Conservation (phyloP, 805 yeast genomes). For the Vanderwaltozyma tropicalis region DNA sequence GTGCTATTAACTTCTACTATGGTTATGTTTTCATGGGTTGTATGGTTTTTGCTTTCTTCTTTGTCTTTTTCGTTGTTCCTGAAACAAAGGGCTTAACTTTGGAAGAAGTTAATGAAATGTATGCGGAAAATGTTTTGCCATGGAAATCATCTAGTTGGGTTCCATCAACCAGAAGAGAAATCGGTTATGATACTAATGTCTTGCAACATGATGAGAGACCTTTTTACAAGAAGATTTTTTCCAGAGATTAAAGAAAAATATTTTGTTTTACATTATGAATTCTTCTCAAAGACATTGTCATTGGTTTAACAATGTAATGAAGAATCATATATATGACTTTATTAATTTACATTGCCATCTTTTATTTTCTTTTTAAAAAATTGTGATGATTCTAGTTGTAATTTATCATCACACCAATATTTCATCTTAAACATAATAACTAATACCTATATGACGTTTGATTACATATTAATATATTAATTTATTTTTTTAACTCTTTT, state of each 20-base stretch:
- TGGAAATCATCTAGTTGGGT: constrained; percentile 44
- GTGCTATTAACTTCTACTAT: constrained; percentile 56
- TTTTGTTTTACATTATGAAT: too few species aligned
- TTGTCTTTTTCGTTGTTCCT: constrained; percentile 61
- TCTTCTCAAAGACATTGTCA: too few species aligned
- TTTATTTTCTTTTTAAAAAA: too few species aligned
- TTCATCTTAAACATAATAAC: too few species aligned
- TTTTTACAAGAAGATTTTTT: constrained; percentile 20
- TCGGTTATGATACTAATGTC: constrained; percentile 21
- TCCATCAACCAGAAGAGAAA: constrained; percentile 36
- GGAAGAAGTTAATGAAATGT: constrained; percentile 71
- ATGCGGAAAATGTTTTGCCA: constrained; percentile 33
- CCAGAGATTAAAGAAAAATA: constrained; percentile 2
- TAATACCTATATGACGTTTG: too few species aligned
- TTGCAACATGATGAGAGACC: constrained; percentile 24
- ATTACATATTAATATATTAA: too few species aligned
- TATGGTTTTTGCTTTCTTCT: constrained; percentile 47
- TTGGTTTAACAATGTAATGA: too few species aligned
- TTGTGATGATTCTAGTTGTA: too few species aligned
- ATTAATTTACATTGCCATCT: too few species aligned
- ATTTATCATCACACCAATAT: too few species aligned
- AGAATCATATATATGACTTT: too few species aligned
- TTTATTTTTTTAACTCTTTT: too few species aligned
- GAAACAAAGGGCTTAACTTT: constrained; percentile 75
- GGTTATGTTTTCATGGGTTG: constrained; percentile 61